phyloP scores from a whole-genome alignment of 106 monocot species.

The Dendrobium catenatum region DNA sequence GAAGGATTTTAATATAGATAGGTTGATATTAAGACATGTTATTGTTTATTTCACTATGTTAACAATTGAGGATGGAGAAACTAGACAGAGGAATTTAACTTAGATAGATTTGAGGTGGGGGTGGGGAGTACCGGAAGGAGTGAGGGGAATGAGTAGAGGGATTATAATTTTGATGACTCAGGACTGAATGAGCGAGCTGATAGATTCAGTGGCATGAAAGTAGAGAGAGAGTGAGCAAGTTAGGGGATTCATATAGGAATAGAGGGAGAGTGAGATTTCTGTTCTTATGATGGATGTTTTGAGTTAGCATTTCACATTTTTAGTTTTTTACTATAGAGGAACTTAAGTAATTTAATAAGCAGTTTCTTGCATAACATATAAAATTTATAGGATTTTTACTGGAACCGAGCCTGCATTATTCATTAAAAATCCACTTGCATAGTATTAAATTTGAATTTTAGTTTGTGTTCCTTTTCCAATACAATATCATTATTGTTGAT shows the following conservation, averaged over 20 bases:
- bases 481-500: not conserved
- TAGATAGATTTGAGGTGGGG: not conserved
- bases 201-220: not conserved
- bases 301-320: not conserved
- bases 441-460: not conserved
- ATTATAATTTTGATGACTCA: not conserved
- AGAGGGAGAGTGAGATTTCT: not conserved
- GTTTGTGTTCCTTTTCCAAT: not conserved
- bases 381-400: not conserved
- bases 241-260: not conserved
- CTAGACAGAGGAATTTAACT: not conserved
- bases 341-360: not conserved
- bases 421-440: not conserved
- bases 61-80: not conserved
- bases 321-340: not conserved
- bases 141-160: not conserved
- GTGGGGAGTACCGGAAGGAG: not conserved
- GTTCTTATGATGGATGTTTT: not conserved
- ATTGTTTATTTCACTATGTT: not conserved
- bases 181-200: not conserved
- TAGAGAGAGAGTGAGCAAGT: not conserved
- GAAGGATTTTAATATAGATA: not conserved
- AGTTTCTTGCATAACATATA: not conserved
- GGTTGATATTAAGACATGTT: not conserved
- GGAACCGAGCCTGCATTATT: not conserved